A percentile compares a stretch with the other conserved stretches of the same genome.
Evolutionary conservation across 345 rosid genomes (phyloP).

Genomic region (Gossypium arboreum): DNA sequence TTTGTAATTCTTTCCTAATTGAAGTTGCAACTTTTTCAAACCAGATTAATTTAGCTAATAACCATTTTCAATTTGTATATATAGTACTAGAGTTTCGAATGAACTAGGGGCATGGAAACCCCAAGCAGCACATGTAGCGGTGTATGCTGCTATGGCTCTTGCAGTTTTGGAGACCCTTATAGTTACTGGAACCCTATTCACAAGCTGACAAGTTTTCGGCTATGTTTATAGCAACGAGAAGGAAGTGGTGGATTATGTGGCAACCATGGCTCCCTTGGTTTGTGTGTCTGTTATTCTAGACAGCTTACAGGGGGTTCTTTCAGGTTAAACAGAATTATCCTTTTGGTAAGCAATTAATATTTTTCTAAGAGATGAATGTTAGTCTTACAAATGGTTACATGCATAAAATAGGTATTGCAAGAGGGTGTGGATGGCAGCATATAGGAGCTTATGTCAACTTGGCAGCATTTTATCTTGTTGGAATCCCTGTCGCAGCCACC

Average conservation of each 20-base stretch:
- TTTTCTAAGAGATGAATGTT: background rate
- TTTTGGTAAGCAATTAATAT: background rate
- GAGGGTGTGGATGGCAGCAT: slow-evolving; percentile 43
- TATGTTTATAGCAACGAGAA: slow-evolving; percentile 41
- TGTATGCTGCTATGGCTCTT: background rate
- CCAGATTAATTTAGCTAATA: background rate
- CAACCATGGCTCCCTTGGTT: slow-evolving; percentile 36
- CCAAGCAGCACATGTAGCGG: slow-evolving; percentile 23
- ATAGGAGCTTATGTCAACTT: slow-evolving; percentile 39
- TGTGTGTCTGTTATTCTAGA: slow-evolving; percentile 42
- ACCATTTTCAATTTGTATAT: background rate
- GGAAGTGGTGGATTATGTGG: slow-evolving; percentile 46
- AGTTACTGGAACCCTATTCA: background rate
- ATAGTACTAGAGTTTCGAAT: slow-evolving; percentile 35
- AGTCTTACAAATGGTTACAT: background rate
- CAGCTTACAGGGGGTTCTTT: slow-evolving; percentile 29
- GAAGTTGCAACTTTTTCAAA: background rate
- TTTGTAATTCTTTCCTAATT: background rate
- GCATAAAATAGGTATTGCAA: slow-evolving; percentile 24
- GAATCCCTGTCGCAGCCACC: slow-evolving; percentile 30
- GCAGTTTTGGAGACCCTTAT: background rate
- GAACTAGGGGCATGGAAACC: slow-evolving; percentile 45
- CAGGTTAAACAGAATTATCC: slow-evolving; percentile 14
- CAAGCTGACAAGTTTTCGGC: slow-evolving; percentile 24
- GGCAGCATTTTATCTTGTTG: slow-evolving; percentile 31